Evolutionary conservation across 371 early-diverging fungal species (phyloP), one percentile per base, ranked within the genome.

Genomic region (Rhizopus stolonifer): DNA sequence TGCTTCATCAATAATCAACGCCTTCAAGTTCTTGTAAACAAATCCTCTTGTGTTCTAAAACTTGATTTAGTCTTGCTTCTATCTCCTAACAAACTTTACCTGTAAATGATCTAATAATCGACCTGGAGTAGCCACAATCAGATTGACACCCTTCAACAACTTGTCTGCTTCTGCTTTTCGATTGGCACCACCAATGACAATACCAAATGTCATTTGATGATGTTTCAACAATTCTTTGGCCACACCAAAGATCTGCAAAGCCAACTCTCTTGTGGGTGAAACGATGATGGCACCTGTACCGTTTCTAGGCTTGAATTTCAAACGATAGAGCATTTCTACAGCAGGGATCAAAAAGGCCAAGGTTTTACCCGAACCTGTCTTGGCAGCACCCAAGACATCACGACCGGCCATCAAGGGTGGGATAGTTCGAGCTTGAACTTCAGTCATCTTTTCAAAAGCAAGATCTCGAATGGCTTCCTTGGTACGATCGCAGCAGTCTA

Each of bases 321-420:
- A 77, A 55, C 79, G 88, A 56, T 82, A 78, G 24, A 99, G 76
- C 52, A 94, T 63, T 65, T 99, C 96, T 38, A 99, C 77, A 14
- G 96, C 95, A 34, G 99, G 99, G 29, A 99, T 85, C 64, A 99
- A 72, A 76, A 99, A 99, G 11, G 99, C 92, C 40, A 99, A 83
- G 11, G 99, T 99, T 75, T 99, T 99, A 49, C 99, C 99, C 17
- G 91, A 90, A 18, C 99, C 99, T 1, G 99, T 99, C 72, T 97
- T 95, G 26, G 99, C 99, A 49, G 99, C 97, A 32, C 99, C 99
- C 38, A 99, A 77, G 29, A 99, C 91, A 83, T 99, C 99, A 32
- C 92, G 85, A 43, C 99, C 99, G 21, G 94, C 91, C 78, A 97
- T 77, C 24, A 95, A 87, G 11, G 96, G 88, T 14, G 95, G 96